Conservation (phyloP, 2,329 filamentous ascomycete species). For the Falciphora oryzae region DNA sequence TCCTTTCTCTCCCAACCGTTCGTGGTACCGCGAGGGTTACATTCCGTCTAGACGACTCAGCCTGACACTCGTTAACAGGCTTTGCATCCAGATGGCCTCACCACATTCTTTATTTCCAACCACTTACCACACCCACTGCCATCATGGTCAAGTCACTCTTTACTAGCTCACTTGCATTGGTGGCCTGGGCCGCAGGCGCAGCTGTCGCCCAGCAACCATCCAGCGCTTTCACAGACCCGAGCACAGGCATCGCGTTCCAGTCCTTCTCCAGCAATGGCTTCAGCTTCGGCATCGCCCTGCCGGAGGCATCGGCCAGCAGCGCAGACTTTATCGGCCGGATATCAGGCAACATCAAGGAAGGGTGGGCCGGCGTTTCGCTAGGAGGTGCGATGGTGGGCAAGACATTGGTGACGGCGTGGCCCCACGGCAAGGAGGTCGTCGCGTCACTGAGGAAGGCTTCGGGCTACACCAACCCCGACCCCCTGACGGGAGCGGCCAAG, state of each 20-base stretch:
- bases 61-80: not conserved
- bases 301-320: constrained; percentile 27
- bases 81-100: not conserved
- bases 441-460: constrained; percentile 47
- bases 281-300: constrained; percentile 45
- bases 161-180: not conserved
- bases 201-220: constrained; percentile 12
- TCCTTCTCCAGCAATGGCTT: constrained; percentile 37
- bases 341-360: constrained; percentile 33
- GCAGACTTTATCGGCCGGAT: constrained; percentile 49
- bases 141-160: not conserved
- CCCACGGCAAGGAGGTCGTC: constrained; percentile 38
- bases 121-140: not conserved
- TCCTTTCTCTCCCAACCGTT: not conserved
- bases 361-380: constrained; percentile 49
- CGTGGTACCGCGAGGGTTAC: not conserved
- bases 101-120: not conserved
- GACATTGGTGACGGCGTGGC: constrained; percentile 47
- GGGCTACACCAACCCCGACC: constrained; percentile 47
- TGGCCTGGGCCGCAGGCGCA: not conserved
- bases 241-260: constrained; percentile 46
- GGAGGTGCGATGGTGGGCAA: constrained; percentile 50
- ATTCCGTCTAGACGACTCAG: not conserved
- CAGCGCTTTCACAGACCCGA: constrained; percentile 34
- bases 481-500: constrained; percentile 52